phyloP scores from a whole-genome alignment of 768 basidiomycete genomes.

The Leucosporidium scottii region DNA sequence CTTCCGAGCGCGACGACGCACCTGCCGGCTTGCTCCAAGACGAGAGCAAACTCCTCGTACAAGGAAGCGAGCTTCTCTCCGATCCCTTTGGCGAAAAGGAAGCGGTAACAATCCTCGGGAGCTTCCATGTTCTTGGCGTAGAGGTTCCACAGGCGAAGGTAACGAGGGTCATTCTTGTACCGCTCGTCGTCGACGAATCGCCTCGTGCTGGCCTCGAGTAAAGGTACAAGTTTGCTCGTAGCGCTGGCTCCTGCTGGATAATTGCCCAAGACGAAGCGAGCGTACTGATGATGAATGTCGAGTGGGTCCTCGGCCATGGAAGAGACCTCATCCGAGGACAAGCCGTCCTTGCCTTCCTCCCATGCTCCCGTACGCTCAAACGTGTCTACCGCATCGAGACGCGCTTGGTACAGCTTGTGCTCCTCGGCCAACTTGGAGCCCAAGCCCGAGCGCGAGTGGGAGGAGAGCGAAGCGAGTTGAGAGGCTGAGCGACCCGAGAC shows the following conservation, averaged over 20 bases:
- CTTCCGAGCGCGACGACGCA: constrained; percentile 45
- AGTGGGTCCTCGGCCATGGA: constrained; percentile 64
- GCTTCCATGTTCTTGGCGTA: constrained; percentile 75
- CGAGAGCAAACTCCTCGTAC: constrained; percentile 83
- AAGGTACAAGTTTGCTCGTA: constrained; percentile 64
- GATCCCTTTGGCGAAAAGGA: constrained; percentile 82
- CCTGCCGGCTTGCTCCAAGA: constrained; percentile 70
- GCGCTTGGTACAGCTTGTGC: constrained; percentile 41
- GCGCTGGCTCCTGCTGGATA: constrained; percentile 69
- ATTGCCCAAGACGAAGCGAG: constrained; percentile 79
- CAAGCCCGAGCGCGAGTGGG: constrained; percentile 56
- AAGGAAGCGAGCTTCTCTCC: constrained; percentile 69
- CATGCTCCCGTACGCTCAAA: constrained; percentile 63
- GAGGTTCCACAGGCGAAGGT: constrained; percentile 83
- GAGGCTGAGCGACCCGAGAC: constrained; percentile 47
- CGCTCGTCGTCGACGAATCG: constrained; percentile 73
- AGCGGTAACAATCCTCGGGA: constrained; percentile 69
- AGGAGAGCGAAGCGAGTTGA: constrained; percentile 45
- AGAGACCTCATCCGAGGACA: constrained; percentile 3
- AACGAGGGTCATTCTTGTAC: constrained; percentile 75
- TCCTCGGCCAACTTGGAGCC: constrained; percentile 47
- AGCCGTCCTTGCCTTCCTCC: constrained; percentile 47
- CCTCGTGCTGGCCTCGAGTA: constrained; percentile 75
- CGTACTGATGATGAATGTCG: constrained; percentile 73
- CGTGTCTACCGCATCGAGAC: constrained; percentile 43